Conservation (phyloP, 2,329 filamentous ascomycete genomes). For the Paraphaeosphaeria minitans region DNA sequence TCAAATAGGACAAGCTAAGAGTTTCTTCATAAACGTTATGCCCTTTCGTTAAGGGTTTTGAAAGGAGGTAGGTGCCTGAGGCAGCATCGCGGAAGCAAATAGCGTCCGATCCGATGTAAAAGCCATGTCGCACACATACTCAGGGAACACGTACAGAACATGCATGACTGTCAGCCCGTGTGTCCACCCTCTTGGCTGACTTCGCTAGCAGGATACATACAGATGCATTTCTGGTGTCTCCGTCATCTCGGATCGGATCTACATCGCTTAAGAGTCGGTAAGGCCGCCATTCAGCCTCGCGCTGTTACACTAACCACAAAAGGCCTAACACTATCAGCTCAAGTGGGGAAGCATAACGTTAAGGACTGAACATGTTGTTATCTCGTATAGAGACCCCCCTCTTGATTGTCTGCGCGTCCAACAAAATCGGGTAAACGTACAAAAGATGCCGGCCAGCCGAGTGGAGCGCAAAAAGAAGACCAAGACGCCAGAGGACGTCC, state of each 20-base stretch:
- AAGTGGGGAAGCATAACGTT: conserved; percentile 6
- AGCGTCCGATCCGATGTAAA: not conserved
- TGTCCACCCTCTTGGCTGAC: not conserved
- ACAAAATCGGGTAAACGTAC: conserved; percentile 1
- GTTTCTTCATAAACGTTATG: not conserved
- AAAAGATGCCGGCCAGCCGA: not conserved
- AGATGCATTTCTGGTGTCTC: not conserved
- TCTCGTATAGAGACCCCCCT: not conserved
- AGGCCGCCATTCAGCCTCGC: not conserved
- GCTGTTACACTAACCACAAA: not conserved
- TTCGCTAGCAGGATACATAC: not conserved
- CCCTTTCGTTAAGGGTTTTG: not conserved
- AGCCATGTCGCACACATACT: not conserved
- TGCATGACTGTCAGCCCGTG: not conserved
- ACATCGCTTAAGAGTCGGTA: conserved; percentile 1
- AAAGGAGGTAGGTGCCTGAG: not conserved
- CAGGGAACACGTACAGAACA: not conserved
- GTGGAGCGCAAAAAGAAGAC: conserved; percentile 22
- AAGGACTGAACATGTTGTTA: not conserved
- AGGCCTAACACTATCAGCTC: not conserved
- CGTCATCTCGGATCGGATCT: not conserved
- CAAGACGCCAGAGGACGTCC: conserved; percentile 26
- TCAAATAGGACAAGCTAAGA: not conserved
- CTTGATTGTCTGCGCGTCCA: not conserved
- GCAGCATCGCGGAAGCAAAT: not conserved